Evolutionary conservation across 306 rosid species (phyloP), one percentile per base, ranked within the genome.

Genomic region (Castanopsis chinensis): DNA sequence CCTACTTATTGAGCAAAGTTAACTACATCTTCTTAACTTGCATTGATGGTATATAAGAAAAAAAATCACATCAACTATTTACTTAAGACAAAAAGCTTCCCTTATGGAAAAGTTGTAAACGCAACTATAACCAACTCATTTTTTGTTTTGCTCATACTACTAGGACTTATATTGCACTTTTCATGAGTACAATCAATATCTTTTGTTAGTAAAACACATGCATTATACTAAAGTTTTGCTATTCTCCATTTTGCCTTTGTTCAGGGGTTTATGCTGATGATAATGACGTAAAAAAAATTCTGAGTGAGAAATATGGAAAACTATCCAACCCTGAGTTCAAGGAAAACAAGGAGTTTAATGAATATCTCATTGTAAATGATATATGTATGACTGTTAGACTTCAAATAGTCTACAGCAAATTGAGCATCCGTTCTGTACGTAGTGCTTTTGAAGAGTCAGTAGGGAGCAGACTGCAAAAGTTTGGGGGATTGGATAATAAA

Each of bases 371-470:
- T 85, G 97, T 93, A 64, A 85, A 81, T 77, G 99, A 95, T 87
- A 89, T 95, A 78, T 28, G 85, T 71, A 78, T 93, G 87, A 93
- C 97, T 15, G 83, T 95, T 73, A 90, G 97, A 74, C 97, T 95
- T 85, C 98, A 95, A 79, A 88, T 95, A 84, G 90, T 93, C 52
- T 93, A 93, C 70, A 65, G 94, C 3, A 95, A 73, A 82, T 85
- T 95, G 89, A 91, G 98, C 89, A 93, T 95, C 76, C 84, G 93
- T 20, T 90, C 98, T 0, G 97, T 95, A 5, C 94, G 96, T 2
- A 90, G 79, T 64, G 99, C 98, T 65, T 93, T 95, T 81, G 96
- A 93, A 85, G 97, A 91, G 61, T 93, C 99, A 1, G 87, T 95
- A 1, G 98, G 99, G 78, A 87, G 70, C 84, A 93, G 93, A 75